Percentiles rank a stretch among this genome's conserved stretches.
Evolutionary conservation across 768 basidiomycete species (phyloP).

Genomic region (Dentipellis fragilis): DNA sequence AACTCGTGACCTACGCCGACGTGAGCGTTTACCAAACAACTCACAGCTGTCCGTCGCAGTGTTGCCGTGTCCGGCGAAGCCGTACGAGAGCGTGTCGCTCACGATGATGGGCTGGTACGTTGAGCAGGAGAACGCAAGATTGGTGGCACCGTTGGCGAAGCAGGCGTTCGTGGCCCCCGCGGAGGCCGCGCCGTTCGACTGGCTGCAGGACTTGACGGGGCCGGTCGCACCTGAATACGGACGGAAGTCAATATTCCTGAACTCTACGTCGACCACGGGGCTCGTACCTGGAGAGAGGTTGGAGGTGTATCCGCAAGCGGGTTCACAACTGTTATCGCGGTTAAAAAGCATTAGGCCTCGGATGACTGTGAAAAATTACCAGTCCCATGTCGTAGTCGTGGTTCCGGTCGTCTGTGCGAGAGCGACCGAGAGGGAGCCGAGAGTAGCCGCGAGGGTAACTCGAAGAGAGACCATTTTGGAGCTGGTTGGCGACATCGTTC

Average conservation of each 20-base stretch:
- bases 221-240: slow-evolving; percentile 7
- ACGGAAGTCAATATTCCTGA: no score
- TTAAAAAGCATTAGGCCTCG: not conserved
- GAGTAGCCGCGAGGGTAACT: not conserved
- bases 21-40: not conserved
- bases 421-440: not conserved
- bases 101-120: slow-evolving; percentile 15
- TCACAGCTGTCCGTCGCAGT: slow-evolving; percentile 11
- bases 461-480: not conserved
- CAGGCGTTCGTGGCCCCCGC: slow-evolving; percentile 13
- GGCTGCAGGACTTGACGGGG: slow-evolving; percentile 11
- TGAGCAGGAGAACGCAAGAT: slow-evolving; percentile 11
- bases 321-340: not conserved
- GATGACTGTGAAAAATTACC: not conserved
- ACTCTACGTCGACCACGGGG: no score
- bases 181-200: slow-evolving; percentile 10
- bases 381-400: not conserved
- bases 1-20: not conserved
- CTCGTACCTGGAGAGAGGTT: not conserved
- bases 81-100: slow-evolving; percentile 13
- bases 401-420: not conserved
- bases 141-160: slow-evolving; percentile 9
- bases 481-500: no score
- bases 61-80: slow-evolving; percentile 12
- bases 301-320: not conserved